Conservation (phyloP, 1,284 basidiomycete species). For the Spongiforma sp. region DNA sequence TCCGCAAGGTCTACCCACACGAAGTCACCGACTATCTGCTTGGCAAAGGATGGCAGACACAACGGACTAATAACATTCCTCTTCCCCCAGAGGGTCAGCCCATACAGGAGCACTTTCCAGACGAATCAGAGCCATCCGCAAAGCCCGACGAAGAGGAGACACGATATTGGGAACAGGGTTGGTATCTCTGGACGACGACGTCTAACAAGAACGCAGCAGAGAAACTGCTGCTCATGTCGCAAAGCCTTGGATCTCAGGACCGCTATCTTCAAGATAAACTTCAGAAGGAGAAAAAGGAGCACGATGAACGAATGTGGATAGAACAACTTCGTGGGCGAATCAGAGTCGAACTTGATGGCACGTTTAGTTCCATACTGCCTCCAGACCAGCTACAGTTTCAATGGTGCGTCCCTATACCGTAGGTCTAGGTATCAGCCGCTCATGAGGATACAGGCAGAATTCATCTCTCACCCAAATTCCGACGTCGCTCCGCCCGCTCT, state of each 20-base stretch:
- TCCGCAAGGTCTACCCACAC: slow-evolving; percentile 74
- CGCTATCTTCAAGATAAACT: slow-evolving; percentile 30
- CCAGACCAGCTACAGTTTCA: slow-evolving; percentile 27
- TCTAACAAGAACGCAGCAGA: slow-evolving; percentile 58
- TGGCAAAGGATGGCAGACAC: slow-evolving; percentile 29
- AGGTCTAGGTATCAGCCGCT: slow-evolving; percentile 1
- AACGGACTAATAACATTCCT: slow-evolving; percentile 45
- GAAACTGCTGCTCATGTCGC: slow-evolving; percentile 62
- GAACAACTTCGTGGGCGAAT: slow-evolving; percentile 29
- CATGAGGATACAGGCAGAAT: slow-evolving; percentile 28
- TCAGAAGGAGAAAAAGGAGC: slow-evolving; percentile 18
- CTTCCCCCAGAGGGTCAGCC: slow-evolving; percentile 68
- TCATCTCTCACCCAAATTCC: slow-evolving; percentile 41
- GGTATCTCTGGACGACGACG: slow-evolving; percentile 72
- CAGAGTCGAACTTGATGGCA: slow-evolving; percentile 36
- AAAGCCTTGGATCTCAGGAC: slow-evolving; percentile 56
- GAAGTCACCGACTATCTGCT: slow-evolving; percentile 65
- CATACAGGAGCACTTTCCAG: slow-evolving; percentile 21
- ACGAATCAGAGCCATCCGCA: slow-evolving; percentile 41
- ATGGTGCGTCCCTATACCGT: slow-evolving; percentile 24
- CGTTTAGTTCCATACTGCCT: slow-evolving; percentile 27
- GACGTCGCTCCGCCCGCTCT: slow-evolving; percentile 43
- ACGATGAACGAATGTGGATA: slow-evolving; percentile 25
- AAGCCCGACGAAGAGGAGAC: slow-evolving; percentile 41
- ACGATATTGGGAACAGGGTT: slow-evolving; percentile 73